Conservation (phyloP, 2,329 filamentous ascomycete species). For the Aspergillus uvarum region DNA sequence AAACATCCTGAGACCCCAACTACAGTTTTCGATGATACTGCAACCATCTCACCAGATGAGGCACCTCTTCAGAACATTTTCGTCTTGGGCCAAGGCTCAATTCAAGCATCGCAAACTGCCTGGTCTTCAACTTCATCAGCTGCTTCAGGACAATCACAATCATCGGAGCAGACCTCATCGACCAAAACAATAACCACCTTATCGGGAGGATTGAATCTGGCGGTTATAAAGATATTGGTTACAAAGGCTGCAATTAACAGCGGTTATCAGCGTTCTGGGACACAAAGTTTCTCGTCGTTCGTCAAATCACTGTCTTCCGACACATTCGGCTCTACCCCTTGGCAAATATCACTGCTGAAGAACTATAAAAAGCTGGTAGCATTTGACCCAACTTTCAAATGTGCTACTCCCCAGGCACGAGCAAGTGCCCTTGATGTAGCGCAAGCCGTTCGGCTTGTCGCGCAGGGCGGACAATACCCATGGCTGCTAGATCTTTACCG, state of each 20-base stretch:
- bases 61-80: conserved; percentile 82
- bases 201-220: conserved; percentile 72
- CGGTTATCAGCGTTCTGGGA: conserved; percentile 66
- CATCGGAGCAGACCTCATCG: conserved; percentile 51
- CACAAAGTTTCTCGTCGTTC: conserved; percentile 67
- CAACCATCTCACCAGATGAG: conserved; percentile 79
- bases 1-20: conserved; percentile 79
- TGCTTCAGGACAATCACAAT: conserved; percentile 75
- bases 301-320: conserved; percentile 72
- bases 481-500: conserved; percentile 82
- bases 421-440: conserved; percentile 69
- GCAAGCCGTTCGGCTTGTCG: conserved; percentile 75
- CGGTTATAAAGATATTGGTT: conserved; percentile 74
- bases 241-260: conserved; percentile 83
- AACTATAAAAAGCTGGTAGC: conserved; percentile 79
- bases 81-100: conserved; percentile 70
- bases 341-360: conserved; percentile 70
- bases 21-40: conserved; percentile 91
- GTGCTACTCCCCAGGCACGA: conserved; percentile 32
- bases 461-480: conserved; percentile 67
- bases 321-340: conserved; percentile 71
- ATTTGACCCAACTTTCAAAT: conserved; percentile 66
- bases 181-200: conserved; percentile 45
- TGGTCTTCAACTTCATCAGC: conserved; percentile 83
- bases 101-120: conserved; percentile 44